Evolutionary conservation across 805 yeast species (phyloP).

Genomic region (Debaryomyces prosopidis): DNA sequence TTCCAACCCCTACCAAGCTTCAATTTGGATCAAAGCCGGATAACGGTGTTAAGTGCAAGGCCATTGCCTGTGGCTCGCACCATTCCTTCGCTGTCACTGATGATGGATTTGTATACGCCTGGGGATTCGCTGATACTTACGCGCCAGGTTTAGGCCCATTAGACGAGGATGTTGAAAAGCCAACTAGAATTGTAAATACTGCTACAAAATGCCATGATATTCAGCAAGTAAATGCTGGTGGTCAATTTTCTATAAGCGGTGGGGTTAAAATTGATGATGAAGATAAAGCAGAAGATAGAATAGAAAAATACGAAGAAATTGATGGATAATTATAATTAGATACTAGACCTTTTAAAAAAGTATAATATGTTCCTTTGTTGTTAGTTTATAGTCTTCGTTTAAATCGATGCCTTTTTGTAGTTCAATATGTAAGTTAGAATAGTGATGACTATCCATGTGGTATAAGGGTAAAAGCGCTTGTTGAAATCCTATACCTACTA

Average conservation of each 20-base stretch:
- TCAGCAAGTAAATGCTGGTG: slow-evolving; percentile 83
- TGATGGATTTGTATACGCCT: slow-evolving; percentile 84
- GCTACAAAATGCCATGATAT: slow-evolving; percentile 85
- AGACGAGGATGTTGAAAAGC: slow-evolving; percentile 82
- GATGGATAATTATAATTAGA: slow-evolving; percentile 28
- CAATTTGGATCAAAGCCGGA: slow-evolving; percentile 27
- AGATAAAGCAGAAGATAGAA: slow-evolving; percentile 46
- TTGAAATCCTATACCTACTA: neutral
- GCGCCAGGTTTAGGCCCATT: slow-evolving; percentile 95
- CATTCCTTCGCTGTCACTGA: slow-evolving; percentile 84
- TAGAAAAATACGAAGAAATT: slow-evolving; percentile 52
- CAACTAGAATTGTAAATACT: slow-evolving; percentile 89
- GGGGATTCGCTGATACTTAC: slow-evolving; percentile 98
- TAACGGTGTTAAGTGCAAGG: slow-evolving; percentile 34
- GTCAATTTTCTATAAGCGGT: slow-evolving; percentile 90
- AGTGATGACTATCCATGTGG: neutral
- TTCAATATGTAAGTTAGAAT: neutral
- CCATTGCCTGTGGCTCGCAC: slow-evolving; percentile 83
- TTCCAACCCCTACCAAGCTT: slow-evolving; percentile 81
- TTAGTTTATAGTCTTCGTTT: neutral
- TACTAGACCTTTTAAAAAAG: neutral
- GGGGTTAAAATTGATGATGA: slow-evolving; percentile 67
- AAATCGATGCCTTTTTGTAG: neutral
- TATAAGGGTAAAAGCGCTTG: neutral
- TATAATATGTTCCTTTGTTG: neutral